Percentiles rank a stretch among this genome's conserved stretches.
These are phyloP conservation scores for Sordaria brevicollis DNA, from an alignment of 495 filamentous ascomycete species.

Conservation along the genomic window DNA sequence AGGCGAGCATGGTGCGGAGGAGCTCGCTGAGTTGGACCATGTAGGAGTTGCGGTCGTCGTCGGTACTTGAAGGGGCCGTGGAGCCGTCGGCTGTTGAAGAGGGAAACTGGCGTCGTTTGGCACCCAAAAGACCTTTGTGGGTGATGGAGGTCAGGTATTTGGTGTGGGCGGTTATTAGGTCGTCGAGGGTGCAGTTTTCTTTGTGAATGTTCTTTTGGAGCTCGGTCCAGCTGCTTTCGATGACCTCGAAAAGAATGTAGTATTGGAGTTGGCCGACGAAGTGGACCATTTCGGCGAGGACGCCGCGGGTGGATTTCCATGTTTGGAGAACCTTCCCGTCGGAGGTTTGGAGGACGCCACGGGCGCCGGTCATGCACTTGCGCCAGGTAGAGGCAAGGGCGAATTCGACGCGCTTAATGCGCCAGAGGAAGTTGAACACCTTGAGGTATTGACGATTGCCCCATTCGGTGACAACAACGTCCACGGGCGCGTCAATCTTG, in stretches of 20 bases:
- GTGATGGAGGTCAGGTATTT: constrained; percentile 89
- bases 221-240: constrained; percentile 86
- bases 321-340: constrained; percentile 64
- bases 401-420: constrained; percentile 96
- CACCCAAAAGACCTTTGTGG: constrained; percentile 87
- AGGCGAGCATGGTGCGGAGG: constrained; percentile 85
- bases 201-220: constrained; percentile 70
- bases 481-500: constrained; percentile 93
- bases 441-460: constrained; percentile 94
- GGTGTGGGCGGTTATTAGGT: constrained; percentile 84
- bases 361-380: constrained; percentile 88
- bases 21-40: constrained; percentile 85
- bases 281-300: constrained; percentile 94
- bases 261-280: constrained; percentile 96
- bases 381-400: constrained; percentile 84
- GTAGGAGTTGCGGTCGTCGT: constrained; percentile 67
- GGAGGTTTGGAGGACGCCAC: constrained; percentile 80
- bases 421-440: constrained; percentile 99
- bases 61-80: constrained; percentile 20
- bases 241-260: constrained; percentile 98
- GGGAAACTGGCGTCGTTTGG: constrained; percentile 39
- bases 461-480: constrained; percentile 94
- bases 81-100: constrained; percentile 7
- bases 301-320: constrained; percentile 84
- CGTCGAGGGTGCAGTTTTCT: constrained; percentile 82